A percentile compares a stretch with the other conserved stretches of the same genome.
phyloP scores from a whole-genome alignment of 225 moss, liverwort and hornwort species.

The Ulota crispa region DNA sequence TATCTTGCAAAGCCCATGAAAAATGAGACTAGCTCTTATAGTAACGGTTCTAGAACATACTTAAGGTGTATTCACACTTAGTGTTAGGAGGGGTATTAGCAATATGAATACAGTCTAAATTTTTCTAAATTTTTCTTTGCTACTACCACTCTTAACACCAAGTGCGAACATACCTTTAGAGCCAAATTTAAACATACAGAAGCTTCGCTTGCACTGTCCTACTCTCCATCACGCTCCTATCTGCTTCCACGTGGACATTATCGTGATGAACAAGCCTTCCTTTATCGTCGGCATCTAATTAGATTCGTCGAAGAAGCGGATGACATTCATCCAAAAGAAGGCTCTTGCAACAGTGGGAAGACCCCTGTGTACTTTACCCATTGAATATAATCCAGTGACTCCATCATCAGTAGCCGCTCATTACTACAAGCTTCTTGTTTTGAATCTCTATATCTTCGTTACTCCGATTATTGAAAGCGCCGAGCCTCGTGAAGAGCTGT shows the following conservation, averaged over 20 bases:
- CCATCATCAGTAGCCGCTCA: not conserved
- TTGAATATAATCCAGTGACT: not conserved
- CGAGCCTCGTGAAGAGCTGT: not conserved
- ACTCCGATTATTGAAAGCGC: not conserved
- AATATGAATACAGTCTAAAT: too few relatives aligned
- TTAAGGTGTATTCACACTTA: too few relatives aligned
- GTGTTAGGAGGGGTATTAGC: too few relatives aligned
- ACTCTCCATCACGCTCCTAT: not conserved
- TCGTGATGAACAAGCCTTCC: not conserved
- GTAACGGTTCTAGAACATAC: too few relatives aligned
- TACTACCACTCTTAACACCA: too few relatives aligned
- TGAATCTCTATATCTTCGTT: not conserved
- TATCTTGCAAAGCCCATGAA: too few relatives aligned
- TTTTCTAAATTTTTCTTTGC: too few relatives aligned
- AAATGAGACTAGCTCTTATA: too few relatives aligned
- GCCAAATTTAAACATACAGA: not conserved
- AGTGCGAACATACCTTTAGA: too few relatives aligned
- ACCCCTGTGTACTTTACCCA: not conserved
- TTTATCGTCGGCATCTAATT: not conserved
- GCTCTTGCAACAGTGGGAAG: not conserved
- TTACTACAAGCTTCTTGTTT: not conserved
- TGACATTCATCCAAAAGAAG: not conserved
- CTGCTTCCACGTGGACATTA: constrained; percentile 6
- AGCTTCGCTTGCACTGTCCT: not conserved
- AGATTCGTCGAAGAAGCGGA: accelerated